phyloP scores from a whole-genome alignment of 331 rosid species.

The Stylosanthes scabra region DNA sequence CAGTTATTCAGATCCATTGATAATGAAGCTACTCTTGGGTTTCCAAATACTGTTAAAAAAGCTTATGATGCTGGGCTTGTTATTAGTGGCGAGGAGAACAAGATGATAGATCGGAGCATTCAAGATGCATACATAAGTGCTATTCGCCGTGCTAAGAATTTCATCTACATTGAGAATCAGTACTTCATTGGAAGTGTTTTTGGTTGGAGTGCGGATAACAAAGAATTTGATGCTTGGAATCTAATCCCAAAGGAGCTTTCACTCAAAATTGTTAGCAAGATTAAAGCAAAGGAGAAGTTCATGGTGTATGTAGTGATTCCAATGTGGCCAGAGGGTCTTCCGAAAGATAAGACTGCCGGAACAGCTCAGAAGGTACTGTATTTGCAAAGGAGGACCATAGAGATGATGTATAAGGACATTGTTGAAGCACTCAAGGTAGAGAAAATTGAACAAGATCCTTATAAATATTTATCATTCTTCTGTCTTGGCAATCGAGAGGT shows the following conservation, averaged over 20 bases:
- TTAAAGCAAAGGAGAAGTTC: constrained; percentile 78
- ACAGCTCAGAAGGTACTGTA: constrained; percentile 86
- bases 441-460: constrained; percentile 50
- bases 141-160: constrained; percentile 71
- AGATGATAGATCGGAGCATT: constrained; percentile 70
- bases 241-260: constrained; percentile 83
- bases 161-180: constrained; percentile 89
- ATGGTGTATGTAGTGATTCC: constrained; percentile 78
- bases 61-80: constrained; percentile 69
- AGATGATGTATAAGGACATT: constrained; percentile 84
- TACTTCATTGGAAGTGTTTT: constrained; percentile 87
- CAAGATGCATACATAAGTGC: constrained; percentile 88
- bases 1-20: constrained; percentile 91
- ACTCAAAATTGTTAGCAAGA: constrained; percentile 81
- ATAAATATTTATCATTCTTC: constrained; percentile 66
- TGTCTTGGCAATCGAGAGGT: constrained; percentile 84
- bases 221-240: constrained; percentile 70
- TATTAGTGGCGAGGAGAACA: constrained; percentile 70
- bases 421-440: constrained; percentile 56
- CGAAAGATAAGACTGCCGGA: constrained; percentile 81
- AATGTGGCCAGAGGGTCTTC: constrained; percentile 96
- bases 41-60: constrained; percentile 51
- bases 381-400: constrained; percentile 83
- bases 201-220: constrained; percentile 66
- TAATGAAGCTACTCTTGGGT: constrained; percentile 70